Base-by-base conservation (phyloP, 2,329 filamentous ascomycete genomes). In the Cercospora sojina region DNA sequence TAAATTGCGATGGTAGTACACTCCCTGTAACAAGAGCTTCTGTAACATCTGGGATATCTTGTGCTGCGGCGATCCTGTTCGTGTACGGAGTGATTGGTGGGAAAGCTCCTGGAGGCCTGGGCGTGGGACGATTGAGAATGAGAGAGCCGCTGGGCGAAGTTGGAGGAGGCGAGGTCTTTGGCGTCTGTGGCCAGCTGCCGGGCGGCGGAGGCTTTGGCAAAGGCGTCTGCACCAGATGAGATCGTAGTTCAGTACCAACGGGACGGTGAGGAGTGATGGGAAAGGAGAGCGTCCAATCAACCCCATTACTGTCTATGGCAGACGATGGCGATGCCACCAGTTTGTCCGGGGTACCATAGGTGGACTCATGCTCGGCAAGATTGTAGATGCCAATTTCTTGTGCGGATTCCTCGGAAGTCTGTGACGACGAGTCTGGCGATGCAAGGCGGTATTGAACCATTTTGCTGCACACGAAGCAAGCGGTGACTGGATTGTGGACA, bases 41-140 rank as follows among this genome's bases (percentile, higher is more conserved):
- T 23, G 6, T 35, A 1, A 41, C 32, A 41, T 59, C 35, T 8
- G 35, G 23, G 25, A n/a, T 25, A 13, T 41, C 57, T 41, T 38
- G 57, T 27, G 35, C 57, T 25, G 57, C 9, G n/a, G 57, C 57
- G 18, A 59, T 59, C 35, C 35, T 38, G 35, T 59, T 59, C 10
- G 32, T 9, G 12, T 43, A 43, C 8, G 57, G 57, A 32, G 57
- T 43, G 9, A 12, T 43, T 27, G 57, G 57, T 13, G 57, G 57
- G 35, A 59, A 59, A 9, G 57, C 57, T 27, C n/a, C 32, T 12
- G 51, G 51, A 27, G 51, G 51, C 51, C 51, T 25, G 3, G 51
- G 51, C 31, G 25, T 56, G 8, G 57, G 57, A 29, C 31, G 57
- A 13, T 41, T 59, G 23, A 35, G 35, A 9, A 7, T 25, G 29